Percentiles rank a stretch among this genome's conserved stretches.
These are phyloP conservation scores for Fusarium agapanthi DNA, from an alignment of 2,329 filamentous ascomycete species.

Conservation along the genomic window DNA sequence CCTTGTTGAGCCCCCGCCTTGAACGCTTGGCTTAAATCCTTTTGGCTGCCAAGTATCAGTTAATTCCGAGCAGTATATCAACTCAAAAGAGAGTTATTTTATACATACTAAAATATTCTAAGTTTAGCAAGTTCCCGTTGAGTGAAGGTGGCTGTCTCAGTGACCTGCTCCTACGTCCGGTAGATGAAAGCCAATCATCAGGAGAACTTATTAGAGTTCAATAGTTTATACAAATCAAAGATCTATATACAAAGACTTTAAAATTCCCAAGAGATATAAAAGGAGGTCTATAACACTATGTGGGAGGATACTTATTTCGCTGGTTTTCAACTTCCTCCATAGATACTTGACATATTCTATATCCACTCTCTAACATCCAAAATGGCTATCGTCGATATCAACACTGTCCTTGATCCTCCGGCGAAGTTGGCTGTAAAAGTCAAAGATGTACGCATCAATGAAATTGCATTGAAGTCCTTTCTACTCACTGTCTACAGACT, in stretches of 20 bases:
- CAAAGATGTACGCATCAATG: fast-evolving
- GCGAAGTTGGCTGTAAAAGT: fast-evolving
- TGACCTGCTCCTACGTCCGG: fast-evolving
- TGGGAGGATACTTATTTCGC: fast-evolving
- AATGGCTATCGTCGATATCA: not conserved
- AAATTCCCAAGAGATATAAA: not conserved
- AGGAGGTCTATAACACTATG: fast-evolving
- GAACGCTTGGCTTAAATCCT: not conserved
- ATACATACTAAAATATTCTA: fast-evolving
- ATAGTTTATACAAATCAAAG: not conserved
- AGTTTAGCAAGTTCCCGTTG: fast-evolving
- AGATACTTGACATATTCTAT: fast-evolving
- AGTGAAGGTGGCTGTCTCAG: fast-evolving
- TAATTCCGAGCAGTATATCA: not conserved
- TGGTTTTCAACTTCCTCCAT: fast-evolving
- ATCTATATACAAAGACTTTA: not conserved
- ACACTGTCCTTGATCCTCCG: not conserved
- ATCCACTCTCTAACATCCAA: fast-evolving
- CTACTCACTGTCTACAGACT: not conserved
- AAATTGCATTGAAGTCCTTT: fast-evolving
- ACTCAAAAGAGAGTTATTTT: fast-evolving
- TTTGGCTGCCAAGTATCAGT: not conserved
- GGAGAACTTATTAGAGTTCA: not conserved
- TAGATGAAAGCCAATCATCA: too few relatives aligned
- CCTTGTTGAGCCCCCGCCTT: fast-evolving